A percentile compares a stretch with the other conserved stretches of the same genome.
These are phyloP conservation scores for Panicum hallii DNA, from an alignment of 202 grass and related monocot species.

Conservation along the genomic window DNA sequence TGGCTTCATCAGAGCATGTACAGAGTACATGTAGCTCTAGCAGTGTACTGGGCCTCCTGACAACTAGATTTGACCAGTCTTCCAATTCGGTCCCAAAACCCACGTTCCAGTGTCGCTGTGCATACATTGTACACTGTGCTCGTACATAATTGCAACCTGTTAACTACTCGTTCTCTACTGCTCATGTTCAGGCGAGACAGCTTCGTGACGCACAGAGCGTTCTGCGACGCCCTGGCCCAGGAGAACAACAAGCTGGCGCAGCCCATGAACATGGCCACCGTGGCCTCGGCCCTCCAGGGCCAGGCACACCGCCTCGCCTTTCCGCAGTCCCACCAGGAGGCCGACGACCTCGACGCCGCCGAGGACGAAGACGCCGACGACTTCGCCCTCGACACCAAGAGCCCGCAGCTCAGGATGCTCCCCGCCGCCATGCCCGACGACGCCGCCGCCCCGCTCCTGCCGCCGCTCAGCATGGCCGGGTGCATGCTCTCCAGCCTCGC, in stretches of 20 bases:
- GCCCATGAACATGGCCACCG: constrained; percentile 69
- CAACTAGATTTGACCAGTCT: background rate
- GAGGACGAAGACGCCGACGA: background rate
- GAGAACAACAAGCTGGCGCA: constrained; percentile 70
- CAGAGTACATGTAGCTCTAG: no score
- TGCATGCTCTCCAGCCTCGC: constrained; percentile 59
- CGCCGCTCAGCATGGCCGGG: constrained; percentile 44
- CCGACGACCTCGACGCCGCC: background rate
- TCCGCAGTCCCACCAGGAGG: background rate
- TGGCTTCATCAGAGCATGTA: no score
- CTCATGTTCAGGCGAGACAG: constrained; percentile 70
- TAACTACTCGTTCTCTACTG: background rate
- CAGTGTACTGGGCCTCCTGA: background rate
- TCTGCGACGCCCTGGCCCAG: constrained; percentile 82
- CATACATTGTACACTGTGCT: background rate
- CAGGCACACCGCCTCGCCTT: constrained; percentile 35
- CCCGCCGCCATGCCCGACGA: background rate
- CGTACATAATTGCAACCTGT: no score
- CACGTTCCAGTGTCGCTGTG: constrained; percentile 7
- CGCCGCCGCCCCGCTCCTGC: background rate
- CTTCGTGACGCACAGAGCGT: constrained; percentile 93
- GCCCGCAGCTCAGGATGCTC: constrained; percentile 36
- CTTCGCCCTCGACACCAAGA: constrained; percentile 46
- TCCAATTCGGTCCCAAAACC: background rate
- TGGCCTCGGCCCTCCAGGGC: constrained; percentile 60